A percentile compares a stretch with the other conserved stretches of the same genome.
phyloP scores from a whole-genome alignment of 108 stramenopile species.

The Cyclostephanos tholiformis region DNA sequence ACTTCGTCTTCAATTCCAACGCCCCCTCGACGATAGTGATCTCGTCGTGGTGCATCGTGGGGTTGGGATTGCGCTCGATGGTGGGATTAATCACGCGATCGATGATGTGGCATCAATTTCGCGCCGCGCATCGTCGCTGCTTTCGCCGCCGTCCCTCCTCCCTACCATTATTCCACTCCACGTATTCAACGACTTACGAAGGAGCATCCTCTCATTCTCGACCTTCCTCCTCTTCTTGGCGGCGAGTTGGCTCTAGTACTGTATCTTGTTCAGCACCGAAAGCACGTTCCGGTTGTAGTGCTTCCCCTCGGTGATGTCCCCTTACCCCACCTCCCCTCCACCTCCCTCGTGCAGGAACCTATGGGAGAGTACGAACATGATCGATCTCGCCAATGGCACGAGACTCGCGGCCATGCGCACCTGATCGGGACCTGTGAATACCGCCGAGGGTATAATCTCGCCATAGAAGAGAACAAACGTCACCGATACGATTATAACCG shows the following conservation, averaged over 20 bases:
- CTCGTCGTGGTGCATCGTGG: conserved; percentile 56
- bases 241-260: conserved; percentile 44
- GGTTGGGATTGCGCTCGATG: background rate
- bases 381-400: conserved; percentile 76
- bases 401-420: conserved; percentile 75
- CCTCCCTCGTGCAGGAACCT: conserved; percentile 57
- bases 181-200: background rate
- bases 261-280: conserved; percentile 40
- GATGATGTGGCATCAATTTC: background rate
- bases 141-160: background rate
- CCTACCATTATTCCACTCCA: too few relatives aligned
- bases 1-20: conserved; percentile 69
- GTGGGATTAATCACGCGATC: too few relatives aligned
- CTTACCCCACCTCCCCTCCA: conserved; percentile 25
- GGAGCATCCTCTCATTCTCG: conserved; percentile 15
- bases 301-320: conserved; percentile 38
- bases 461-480: conserved; percentile 89
- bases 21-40: conserved; percentile 83
- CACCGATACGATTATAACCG: conserved; percentile 86
- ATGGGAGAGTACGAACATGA: conserved; percentile 83
- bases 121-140: background rate
- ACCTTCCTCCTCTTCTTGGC: conserved; percentile 16
- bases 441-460: conserved; percentile 51
- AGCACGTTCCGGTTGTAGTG: conserved; percentile 41
- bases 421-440: conserved; percentile 94